A percentile compares a stretch with the other conserved stretches of the same genome.
Evolutionary conservation across 73 alveolate species (phyloP).

Genomic region (Blepharisma japonicum): DNA sequence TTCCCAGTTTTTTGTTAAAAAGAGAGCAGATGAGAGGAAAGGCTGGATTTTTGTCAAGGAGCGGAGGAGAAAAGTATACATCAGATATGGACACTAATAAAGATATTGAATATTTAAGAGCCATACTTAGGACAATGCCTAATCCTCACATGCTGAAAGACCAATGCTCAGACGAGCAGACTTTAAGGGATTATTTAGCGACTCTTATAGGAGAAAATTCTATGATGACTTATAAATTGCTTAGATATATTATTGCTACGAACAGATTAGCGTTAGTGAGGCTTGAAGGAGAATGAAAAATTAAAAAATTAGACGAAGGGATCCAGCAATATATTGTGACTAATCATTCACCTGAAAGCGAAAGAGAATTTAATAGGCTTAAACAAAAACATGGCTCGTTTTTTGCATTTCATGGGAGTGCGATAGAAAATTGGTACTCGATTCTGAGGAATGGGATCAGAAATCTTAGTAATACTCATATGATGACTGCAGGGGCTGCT

Average conservation of each 20-base stretch:
- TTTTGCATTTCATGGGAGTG: conserved; percentile 62
- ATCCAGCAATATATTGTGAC: conserved; percentile 37
- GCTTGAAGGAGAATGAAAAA: conserved; percentile 2
- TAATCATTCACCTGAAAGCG: conserved; percentile 43
- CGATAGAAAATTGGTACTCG: conserved; percentile 58
- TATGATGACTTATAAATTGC: conserved; percentile 34
- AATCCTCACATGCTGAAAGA: neutral
- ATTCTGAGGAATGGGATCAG: conserved; percentile 65
- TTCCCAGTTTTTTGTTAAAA: conserved; percentile 56
- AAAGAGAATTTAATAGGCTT: conserved; percentile 31
- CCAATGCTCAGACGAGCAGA: neutral
- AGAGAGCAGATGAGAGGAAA: conserved; percentile 43
- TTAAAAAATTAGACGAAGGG: neutral
- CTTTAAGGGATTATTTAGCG: conserved; percentile 25
- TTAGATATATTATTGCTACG: conserved; percentile 49
- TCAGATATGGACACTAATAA: conserved; percentile 41
- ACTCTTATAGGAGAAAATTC: neutral
- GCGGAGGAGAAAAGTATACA: conserved; percentile 32
- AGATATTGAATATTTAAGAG: conserved; percentile 42
- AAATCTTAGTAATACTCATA: conserved; percentile 48
- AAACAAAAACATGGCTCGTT: conserved; percentile 49
- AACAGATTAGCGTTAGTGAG: conserved; percentile 33
- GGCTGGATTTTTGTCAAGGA: conserved; percentile 47
- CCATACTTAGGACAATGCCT: conserved; percentile 35
- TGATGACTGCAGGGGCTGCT: conserved; percentile 82